Conservation (phyloP, 192 early-diverging fungal genomes). For the Coemansia biformis region DNA sequence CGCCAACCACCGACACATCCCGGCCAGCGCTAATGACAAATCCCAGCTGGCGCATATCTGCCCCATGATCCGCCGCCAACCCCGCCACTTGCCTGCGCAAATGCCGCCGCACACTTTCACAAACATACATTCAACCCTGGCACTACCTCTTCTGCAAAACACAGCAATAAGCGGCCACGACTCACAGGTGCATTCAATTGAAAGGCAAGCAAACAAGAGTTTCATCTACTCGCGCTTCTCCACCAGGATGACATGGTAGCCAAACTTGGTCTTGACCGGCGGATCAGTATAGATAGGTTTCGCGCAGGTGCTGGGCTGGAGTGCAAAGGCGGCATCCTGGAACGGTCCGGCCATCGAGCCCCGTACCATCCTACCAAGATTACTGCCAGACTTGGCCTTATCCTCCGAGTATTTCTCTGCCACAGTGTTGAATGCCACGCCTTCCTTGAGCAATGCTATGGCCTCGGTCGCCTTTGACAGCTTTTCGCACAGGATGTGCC, state of each 20-base stretch:
- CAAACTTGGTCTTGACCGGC: conserved; percentile 67
- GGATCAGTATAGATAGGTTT: conserved; percentile 67
- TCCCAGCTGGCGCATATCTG: no score
- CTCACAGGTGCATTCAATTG: no score
- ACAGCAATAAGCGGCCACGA: no score
- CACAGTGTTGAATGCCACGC: conserved; percentile 60
- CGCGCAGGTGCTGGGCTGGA: conserved; percentile 59
- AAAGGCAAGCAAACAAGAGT: no score
- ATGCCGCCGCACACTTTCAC: no score
- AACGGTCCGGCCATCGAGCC: conserved; percentile 72
- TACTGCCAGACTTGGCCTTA: conserved; percentile 75
- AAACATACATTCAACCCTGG: no score
- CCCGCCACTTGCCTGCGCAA: no score
- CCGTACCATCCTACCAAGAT: conserved; percentile 71
- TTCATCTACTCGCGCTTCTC: conserved; percentile 59
- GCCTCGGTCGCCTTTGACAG: conserved; percentile 68
- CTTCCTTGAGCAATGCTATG: conserved; percentile 56
- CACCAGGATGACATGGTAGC: conserved; percentile 88
- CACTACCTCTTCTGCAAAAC: no score
- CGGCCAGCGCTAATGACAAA: no score
- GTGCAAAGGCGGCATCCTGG: conserved; percentile 73
- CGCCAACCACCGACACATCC: no score
- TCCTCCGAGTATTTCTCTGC: conserved; percentile 75
- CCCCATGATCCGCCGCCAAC: no score
- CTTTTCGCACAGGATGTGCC: conserved; percentile 85